A percentile compares a stretch with the other conserved stretches of the same genome.
Evolutionary conservation across 768 basidiomycete species (phyloP).

Genomic region (Nidularia pulvinata): DNA sequence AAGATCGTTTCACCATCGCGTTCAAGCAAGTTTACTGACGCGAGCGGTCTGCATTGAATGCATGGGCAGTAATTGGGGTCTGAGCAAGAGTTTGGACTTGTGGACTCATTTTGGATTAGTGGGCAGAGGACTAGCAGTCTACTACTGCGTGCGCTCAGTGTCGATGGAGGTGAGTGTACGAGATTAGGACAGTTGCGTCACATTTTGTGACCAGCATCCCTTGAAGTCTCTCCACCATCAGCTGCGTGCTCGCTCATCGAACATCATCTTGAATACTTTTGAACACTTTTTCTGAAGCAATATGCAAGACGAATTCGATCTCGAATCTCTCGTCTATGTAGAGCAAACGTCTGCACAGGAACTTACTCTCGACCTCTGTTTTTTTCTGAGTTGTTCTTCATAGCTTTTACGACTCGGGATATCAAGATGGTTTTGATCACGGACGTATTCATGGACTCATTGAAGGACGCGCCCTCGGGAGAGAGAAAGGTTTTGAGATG

Average conservation of each 20-base stretch:
- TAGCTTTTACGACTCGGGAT: constrained; percentile 84
- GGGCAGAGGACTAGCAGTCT: constrained; percentile 83
- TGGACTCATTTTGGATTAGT: constrained; percentile 45
- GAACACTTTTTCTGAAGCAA: no score
- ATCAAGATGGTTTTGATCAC: constrained; percentile 77
- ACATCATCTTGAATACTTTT: no score
- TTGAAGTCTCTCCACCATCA: no score
- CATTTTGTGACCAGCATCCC: no score
- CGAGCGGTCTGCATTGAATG: constrained; percentile 86
- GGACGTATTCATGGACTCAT: constrained; percentile 89
- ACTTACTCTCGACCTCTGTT: not conserved
- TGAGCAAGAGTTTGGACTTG: constrained; percentile 81
- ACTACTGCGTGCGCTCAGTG: constrained; percentile 52
- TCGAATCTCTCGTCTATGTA: constrained; percentile 59
- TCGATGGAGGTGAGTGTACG: constrained; percentile 2
- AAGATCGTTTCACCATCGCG: not conserved
- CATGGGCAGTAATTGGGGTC: constrained; percentile 84
- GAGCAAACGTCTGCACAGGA: constrained; percentile 54
- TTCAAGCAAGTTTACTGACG: constrained; percentile 50
- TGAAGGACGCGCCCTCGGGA: constrained; percentile 87
- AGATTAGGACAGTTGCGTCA: not conserved
- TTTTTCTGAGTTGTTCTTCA: not conserved
- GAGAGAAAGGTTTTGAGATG: constrained; percentile 91
- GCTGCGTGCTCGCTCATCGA: no score
- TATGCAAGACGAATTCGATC: constrained; percentile 45